phyloP scores from a whole-genome alignment of 2,329 filamentous ascomycete genomes.

The Sclerotinia borealis region DNA sequence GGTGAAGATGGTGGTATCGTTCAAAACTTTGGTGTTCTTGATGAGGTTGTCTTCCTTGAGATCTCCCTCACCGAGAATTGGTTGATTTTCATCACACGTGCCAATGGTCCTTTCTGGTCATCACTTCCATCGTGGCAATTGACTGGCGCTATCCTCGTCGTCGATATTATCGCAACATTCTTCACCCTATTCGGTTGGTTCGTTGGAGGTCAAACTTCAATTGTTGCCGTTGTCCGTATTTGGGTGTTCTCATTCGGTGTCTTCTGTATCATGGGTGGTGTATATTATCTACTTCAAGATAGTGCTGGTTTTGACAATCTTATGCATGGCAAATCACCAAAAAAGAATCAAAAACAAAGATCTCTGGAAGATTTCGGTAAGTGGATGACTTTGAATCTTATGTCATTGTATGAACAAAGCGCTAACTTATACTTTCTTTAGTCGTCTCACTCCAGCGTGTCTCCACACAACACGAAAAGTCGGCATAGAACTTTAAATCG shows the following conservation, averaged over 20 bases:
- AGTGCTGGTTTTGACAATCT: conserved; percentile 81
- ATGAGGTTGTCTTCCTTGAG: conserved; percentile 81
- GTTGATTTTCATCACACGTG: conserved; percentile 94
- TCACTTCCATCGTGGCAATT: conserved; percentile 85
- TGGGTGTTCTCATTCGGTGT: conserved; percentile 90
- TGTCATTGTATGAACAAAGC: conserved; percentile 6
- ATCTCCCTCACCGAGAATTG: conserved; percentile 91
- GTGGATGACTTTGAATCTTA: conserved; percentile 33
- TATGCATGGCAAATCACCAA: conserved; percentile 83
- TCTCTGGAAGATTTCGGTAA: conserved; percentile 85
- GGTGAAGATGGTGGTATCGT: conserved; percentile 74
- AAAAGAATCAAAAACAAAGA: conserved; percentile 76
- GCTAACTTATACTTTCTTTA: conserved; percentile 47
- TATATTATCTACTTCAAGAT: conserved; percentile 77
- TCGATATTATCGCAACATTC: conserved; percentile 78
- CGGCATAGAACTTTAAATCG: conserved; percentile 46
- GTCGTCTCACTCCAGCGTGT: conserved; percentile 86
- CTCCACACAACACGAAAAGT: conserved; percentile 88
- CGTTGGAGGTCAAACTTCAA: conserved; percentile 61
- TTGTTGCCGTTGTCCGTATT: conserved; percentile 79
- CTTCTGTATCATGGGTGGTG: conserved; percentile 71
- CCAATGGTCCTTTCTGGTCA: conserved; percentile 88
- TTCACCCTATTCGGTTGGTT: conserved; percentile 87
- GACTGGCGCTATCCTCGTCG: conserved; percentile 67
- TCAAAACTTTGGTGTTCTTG: conserved; percentile 78